phyloP scores from a whole-genome alignment of 2,329 filamentous ascomycete species.

The Sporothrix brasiliensis region DNA sequence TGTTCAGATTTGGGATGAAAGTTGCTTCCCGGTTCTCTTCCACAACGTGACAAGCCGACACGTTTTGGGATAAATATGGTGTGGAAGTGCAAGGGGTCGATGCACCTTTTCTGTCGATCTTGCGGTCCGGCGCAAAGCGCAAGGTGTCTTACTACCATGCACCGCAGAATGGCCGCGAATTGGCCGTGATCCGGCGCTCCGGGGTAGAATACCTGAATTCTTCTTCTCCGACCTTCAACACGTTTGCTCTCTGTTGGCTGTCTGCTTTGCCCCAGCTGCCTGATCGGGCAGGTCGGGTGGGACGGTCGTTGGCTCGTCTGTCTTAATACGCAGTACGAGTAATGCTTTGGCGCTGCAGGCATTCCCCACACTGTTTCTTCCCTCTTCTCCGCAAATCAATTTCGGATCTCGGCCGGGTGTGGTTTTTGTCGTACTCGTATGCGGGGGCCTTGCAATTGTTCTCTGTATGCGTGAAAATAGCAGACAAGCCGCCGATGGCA shows the following conservation, averaged over 20 bases:
- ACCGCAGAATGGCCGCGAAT: constrained; percentile 7
- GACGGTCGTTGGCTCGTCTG: too few relatives aligned
- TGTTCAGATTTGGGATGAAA: too few relatives aligned
- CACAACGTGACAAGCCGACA: neutral
- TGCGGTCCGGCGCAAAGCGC: neutral
- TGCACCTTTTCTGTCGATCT: neutral
- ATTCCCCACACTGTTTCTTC: neutral
- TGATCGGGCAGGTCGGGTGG: constrained; percentile 16
- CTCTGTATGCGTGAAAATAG: neutral
- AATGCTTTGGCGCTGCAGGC: neutral
- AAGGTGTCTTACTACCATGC: constrained; percentile 8
- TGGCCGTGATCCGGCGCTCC: constrained; percentile 1
- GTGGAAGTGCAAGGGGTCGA: neutral
- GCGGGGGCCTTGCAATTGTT: too few relatives aligned
- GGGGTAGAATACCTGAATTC: neutral
- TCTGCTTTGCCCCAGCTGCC: neutral
- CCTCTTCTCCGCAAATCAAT: neutral
- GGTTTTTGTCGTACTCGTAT: neutral
- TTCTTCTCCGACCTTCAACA: neutral
- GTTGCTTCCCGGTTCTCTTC: neutral
- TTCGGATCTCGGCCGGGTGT: neutral
- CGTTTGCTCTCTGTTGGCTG: neutral
- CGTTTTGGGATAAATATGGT: neutral
- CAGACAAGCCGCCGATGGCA: neutral
- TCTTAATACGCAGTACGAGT: neutral